Evolutionary conservation across 2,329 filamentous ascomycete genomes (phyloP).

Genomic region (Ophiosphaerella korrae): DNA sequence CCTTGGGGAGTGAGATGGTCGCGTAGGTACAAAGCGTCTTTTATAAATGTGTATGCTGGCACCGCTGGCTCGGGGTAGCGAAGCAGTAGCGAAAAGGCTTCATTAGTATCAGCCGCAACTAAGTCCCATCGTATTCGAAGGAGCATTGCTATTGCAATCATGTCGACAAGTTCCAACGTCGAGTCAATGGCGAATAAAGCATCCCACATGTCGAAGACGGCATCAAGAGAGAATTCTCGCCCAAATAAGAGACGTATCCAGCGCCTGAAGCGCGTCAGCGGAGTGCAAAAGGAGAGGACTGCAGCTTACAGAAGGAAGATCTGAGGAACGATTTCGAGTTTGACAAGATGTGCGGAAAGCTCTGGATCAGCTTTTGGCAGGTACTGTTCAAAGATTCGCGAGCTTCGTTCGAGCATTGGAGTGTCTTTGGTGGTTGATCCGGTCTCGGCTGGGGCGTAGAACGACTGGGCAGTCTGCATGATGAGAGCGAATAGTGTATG

Average conservation of each 20-base stretch:
- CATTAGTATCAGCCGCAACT: conserved; percentile 84
- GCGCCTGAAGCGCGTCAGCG: conserved; percentile 60
- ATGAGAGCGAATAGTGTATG: conserved; percentile 83
- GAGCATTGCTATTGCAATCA: conserved; percentile 94
- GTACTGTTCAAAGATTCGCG: conserved; percentile 82
- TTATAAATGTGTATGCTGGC: conserved; percentile 78
- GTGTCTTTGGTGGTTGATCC: conserved; percentile 52
- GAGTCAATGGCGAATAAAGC: conserved; percentile 86
- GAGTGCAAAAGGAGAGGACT: not conserved
- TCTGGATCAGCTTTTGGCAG: conserved; percentile 82
- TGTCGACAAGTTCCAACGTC: conserved; percentile 77
- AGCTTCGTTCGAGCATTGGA: conserved; percentile 83
- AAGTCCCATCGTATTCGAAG: conserved; percentile 89
- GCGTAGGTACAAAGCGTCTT: conserved; percentile 79
- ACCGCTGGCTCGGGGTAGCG: conserved; percentile 75
- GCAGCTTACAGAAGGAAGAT: conserved; percentile 84
- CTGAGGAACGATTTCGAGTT: conserved; percentile 90
- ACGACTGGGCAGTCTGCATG: conserved; percentile 85
- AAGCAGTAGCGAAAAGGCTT: conserved; percentile 78
- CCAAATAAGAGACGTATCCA: conserved; percentile 95
- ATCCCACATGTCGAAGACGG: conserved; percentile 88
- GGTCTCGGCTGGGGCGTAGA: conserved; percentile 72
- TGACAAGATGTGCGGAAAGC: conserved; percentile 77
- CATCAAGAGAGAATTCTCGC: conserved; percentile 87
- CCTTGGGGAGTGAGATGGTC: conserved; percentile 67